These are phyloP conservation scores for Noccaea bulbosa DNA, from an alignment of 345 rosid species.

Conservation along the genomic window DNA sequence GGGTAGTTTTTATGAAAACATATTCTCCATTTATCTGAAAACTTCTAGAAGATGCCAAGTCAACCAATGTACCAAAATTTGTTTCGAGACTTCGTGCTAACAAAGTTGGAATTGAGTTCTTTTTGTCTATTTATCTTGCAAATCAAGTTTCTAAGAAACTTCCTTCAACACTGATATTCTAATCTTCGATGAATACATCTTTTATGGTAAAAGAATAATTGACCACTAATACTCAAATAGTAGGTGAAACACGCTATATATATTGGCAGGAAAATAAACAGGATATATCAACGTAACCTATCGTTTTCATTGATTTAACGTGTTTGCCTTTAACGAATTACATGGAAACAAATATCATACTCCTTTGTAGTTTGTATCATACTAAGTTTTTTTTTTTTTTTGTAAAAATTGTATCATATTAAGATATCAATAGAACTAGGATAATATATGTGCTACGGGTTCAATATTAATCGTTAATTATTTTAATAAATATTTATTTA, in stretches of 20 bases:
- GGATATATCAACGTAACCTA: neutral
- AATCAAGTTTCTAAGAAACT: constrained; percentile 19
- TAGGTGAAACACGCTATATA: constrained; percentile 21
- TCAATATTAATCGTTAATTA: too few species aligned
- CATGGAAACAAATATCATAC: neutral
- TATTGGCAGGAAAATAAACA: neutral
- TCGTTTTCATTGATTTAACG: constrained; percentile 23
- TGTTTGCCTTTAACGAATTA: constrained; percentile 17
- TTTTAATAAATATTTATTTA: too few species aligned
- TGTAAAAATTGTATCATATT: too few species aligned
- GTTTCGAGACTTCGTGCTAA: neutral
- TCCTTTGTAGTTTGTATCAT: too few species aligned
- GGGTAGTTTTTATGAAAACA: neutral
- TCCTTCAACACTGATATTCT: constrained; percentile 27
- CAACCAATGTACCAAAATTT: constrained; percentile 21
- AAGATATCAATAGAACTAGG: too few species aligned
- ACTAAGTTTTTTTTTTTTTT: too few species aligned
- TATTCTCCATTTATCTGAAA: constrained; percentile 8
- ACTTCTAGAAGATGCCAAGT: constrained; percentile 24
- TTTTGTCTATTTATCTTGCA: neutral
- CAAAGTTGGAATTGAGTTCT: constrained; percentile 37
- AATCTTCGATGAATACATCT: constrained; percentile 18
- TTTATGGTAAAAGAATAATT: constrained; percentile 23
- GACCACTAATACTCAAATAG: constrained; percentile 20
- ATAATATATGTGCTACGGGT: too few species aligned